These are phyloP conservation scores for Fomitopsis schrenkii DNA, from an alignment of 1,284 basidiomycete species.

Conservation along the genomic window DNA sequence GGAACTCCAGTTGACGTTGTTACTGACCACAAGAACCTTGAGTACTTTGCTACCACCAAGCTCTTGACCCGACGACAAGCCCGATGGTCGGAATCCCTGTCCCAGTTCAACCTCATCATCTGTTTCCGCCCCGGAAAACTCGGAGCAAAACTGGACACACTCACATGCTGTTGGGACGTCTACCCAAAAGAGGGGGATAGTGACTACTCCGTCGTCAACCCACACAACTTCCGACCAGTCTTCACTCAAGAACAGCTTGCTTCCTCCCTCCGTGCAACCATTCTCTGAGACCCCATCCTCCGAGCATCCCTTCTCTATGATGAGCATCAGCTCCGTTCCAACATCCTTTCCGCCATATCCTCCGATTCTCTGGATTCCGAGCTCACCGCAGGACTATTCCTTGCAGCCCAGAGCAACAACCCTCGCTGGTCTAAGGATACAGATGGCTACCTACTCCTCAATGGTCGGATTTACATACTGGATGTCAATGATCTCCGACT, in stretches of 20 bases:
- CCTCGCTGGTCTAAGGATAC: neutral
- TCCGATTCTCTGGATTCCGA: neutral
- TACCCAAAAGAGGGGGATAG: conserved; percentile 31
- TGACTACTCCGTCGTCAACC: too few species aligned
- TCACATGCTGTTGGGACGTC: conserved; percentile 28
- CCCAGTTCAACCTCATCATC: conserved; percentile 35
- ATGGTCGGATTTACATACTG: too few species aligned
- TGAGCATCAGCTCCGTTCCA: neutral
- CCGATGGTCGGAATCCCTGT: conserved; percentile 36
- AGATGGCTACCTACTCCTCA: neutral
- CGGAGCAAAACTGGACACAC: conserved; percentile 29
- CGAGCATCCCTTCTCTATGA: too few species aligned
- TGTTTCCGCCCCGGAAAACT: conserved; percentile 23
- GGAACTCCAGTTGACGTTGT: conserved; percentile 21
- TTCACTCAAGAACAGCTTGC: conserved; percentile 4
- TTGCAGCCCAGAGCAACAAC: neutral
- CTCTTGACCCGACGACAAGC: conserved; percentile 36
- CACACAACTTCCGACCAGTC: too few species aligned
- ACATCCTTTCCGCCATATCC: neutral
- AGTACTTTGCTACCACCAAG: conserved; percentile 30
- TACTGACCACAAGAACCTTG: conserved; percentile 35
- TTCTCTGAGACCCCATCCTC: too few species aligned
- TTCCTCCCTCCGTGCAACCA: neutral
- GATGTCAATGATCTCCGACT: neutral
- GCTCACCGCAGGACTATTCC: too few species aligned